These are phyloP conservation scores for Microbotryomycetes sp. DNA, from an alignment of 1,284 basidiomycete genomes.

Conservation along the genomic window DNA sequence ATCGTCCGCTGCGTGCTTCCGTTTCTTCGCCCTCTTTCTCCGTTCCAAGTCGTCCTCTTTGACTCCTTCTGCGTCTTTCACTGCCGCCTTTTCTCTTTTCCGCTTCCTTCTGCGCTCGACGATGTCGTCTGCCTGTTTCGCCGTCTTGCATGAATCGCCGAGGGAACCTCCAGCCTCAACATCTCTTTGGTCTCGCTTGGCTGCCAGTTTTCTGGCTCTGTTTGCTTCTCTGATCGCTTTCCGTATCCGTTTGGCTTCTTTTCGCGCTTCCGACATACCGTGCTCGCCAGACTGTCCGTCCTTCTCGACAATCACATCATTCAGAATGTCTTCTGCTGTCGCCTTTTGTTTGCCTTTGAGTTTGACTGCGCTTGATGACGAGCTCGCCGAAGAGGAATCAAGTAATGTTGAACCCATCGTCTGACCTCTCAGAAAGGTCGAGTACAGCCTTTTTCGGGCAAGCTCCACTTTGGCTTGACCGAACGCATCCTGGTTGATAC, in stretches of 20 bases:
- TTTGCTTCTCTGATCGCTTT: not conserved
- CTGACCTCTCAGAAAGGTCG: slow-evolving; percentile 65
- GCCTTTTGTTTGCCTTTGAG: not conserved
- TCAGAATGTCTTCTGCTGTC: not conserved
- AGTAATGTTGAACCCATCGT: slow-evolving; percentile 1
- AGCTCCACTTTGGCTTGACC: slow-evolving; percentile 66
- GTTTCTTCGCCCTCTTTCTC: not conserved
- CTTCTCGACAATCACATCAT: too few relatives aligned
- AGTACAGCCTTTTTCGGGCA: slow-evolving; percentile 64
- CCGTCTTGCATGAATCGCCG: not conserved
- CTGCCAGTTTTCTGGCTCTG: not conserved
- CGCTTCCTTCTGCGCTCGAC: not conserved
- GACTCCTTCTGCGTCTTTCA: not conserved
- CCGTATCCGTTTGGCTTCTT: not conserved
- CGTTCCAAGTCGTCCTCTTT: not conserved
- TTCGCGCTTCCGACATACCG: not conserved
- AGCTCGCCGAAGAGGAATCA: not conserved
- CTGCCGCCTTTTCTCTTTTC: slow-evolving; percentile 1
- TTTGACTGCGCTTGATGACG: not conserved
- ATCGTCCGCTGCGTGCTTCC: too few relatives aligned
- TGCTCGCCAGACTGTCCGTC: not conserved
- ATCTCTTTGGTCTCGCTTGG: not conserved
- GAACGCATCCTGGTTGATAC: slow-evolving; percentile 50
- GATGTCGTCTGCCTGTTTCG: not conserved
- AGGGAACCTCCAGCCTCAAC: not conserved